Percentiles rank a stretch among this genome's conserved stretches.
phyloP scores from a whole-genome alignment of 1,284 basidiomycete species.

The Takashimella koratensis region DNA sequence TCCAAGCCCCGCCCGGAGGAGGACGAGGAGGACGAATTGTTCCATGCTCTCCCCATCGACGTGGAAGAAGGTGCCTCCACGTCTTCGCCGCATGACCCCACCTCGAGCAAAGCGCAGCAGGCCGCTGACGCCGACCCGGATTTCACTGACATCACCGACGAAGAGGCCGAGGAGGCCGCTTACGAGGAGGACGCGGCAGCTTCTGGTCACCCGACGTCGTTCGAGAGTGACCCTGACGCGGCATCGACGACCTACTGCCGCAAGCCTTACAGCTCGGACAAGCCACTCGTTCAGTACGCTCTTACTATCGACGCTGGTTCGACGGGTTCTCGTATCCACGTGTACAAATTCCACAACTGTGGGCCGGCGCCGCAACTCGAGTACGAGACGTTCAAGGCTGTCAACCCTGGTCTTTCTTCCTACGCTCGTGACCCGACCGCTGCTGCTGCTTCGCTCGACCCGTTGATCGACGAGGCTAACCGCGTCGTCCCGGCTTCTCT shows the following conservation, averaged over 20 bases:
- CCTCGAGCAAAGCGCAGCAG: constrained; percentile 20
- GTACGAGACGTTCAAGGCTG: constrained; percentile 87
- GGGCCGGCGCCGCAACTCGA: constrained; percentile 73
- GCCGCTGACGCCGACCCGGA: constrained; percentile 25
- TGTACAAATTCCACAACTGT: constrained; percentile 98
- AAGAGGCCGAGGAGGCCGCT: constrained; percentile 16
- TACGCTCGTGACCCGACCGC: constrained; percentile 60
- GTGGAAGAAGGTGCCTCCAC: background rate
- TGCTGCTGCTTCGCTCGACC: constrained; percentile 77
- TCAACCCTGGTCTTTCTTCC: constrained; percentile 73
- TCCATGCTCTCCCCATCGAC: constrained; percentile 5
- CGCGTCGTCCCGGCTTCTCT: constrained; percentile 68
- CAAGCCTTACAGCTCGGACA: constrained; percentile 53
- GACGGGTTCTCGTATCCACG: constrained; percentile 93
- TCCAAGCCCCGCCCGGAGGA: constrained; percentile 6
- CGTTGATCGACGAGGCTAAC: constrained; percentile 75
- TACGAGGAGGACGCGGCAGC: constrained; percentile 9
- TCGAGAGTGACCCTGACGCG: constrained; percentile 46
- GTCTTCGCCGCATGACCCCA: constrained; percentile 26
- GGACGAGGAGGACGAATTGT: constrained; percentile 14
- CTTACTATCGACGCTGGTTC: constrained; percentile 98
- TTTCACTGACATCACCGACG: constrained; percentile 35
- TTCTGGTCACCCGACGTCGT: constrained; percentile 31
- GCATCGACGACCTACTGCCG: constrained; percentile 56
- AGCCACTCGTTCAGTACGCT: constrained; percentile 76